These are phyloP conservation scores for Irpex rosettiformis DNA, from an alignment of 1,284 basidiomycete genomes.

Conservation along the genomic window DNA sequence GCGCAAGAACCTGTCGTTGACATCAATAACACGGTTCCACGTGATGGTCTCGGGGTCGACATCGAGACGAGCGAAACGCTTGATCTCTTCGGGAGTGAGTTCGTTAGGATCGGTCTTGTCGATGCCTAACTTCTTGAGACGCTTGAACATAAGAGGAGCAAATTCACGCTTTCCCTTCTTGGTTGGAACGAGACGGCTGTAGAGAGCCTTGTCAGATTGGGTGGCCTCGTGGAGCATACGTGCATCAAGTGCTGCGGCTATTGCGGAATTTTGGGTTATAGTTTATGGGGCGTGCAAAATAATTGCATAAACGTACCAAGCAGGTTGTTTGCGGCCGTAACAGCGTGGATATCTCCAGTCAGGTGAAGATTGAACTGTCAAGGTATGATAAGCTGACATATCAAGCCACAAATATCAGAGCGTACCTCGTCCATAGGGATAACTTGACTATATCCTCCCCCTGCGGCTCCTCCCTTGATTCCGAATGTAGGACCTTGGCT, in stretches of 20 bases:
- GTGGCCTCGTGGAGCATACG: constrained; percentile 98
- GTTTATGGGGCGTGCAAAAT: neutral
- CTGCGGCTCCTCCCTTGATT: constrained; percentile 98
- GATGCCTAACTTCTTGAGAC: constrained; percentile 94
- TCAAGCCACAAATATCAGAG: neutral
- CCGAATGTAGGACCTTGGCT: constrained; percentile 99
- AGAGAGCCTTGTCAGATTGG: constrained; percentile 93
- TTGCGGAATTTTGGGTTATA: constrained; percentile 5
- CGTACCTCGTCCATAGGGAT: constrained; percentile 97
- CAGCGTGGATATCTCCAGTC: constrained; percentile 98
- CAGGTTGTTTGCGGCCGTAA: constrained; percentile 96
- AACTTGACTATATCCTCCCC: constrained; percentile 98
- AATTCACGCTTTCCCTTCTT: constrained; percentile 97
- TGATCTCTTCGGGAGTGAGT: constrained; percentile 91
- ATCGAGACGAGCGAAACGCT: constrained; percentile 88
- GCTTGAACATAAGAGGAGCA: constrained; percentile 94
- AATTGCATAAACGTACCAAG: constrained; percentile 50
- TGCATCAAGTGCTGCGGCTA: constrained; percentile 94
- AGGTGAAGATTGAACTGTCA: constrained; percentile 90
- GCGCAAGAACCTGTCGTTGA: constrained; percentile 96
- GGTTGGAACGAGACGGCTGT: constrained; percentile 87
- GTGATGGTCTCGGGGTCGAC: constrained; percentile 92
- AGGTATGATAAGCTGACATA: constrained; percentile 5
- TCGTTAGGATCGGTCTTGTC: constrained; percentile 92
- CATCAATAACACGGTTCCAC: constrained; percentile 97